phyloP scores from a whole-genome alignment of 306 rosid genomes.

The Pueraria montana region DNA sequence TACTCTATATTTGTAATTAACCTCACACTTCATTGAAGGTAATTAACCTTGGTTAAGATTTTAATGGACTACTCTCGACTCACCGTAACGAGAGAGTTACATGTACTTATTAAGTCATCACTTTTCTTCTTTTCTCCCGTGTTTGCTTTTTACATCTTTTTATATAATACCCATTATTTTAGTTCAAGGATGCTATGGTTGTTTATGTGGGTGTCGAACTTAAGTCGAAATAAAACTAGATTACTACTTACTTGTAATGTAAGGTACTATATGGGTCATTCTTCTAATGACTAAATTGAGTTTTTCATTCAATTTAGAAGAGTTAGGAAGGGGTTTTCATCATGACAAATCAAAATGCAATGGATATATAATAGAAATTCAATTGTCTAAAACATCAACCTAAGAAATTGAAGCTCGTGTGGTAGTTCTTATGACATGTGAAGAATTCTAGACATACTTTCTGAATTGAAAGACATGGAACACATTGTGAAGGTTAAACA shows the following conservation, averaged over 20 bases:
- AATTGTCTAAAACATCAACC: too few relatives aligned
- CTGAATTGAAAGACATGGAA: too few relatives aligned
- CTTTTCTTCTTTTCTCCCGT: background rate
- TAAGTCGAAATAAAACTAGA: background rate
- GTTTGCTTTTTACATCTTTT: conserved; percentile 10
- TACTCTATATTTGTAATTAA: conserved; percentile 15
- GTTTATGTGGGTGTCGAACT: background rate
- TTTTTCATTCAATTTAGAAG: too few relatives aligned
- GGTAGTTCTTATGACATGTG: too few relatives aligned
- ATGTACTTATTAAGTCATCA: conserved; percentile 1
- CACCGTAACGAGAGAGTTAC: conserved; percentile 10
- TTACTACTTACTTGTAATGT: background rate
- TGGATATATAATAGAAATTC: too few relatives aligned
- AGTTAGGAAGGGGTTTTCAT: too few relatives aligned
- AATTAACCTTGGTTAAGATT: conserved; percentile 3
- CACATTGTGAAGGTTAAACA: too few relatives aligned
- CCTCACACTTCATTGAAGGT: too few relatives aligned
- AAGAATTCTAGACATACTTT: too few relatives aligned
- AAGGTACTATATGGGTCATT: background rate
- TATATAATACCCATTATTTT: background rate
- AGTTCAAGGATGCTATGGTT: background rate
- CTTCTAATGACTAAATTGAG: background rate
- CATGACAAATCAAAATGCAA: too few relatives aligned
- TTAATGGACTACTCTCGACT: conserved; percentile 15
- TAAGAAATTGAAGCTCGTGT: too few relatives aligned